Conservation (phyloP, 1,139 yeast genomes). For the Keqinozyma sinolaborantium region DNA sequence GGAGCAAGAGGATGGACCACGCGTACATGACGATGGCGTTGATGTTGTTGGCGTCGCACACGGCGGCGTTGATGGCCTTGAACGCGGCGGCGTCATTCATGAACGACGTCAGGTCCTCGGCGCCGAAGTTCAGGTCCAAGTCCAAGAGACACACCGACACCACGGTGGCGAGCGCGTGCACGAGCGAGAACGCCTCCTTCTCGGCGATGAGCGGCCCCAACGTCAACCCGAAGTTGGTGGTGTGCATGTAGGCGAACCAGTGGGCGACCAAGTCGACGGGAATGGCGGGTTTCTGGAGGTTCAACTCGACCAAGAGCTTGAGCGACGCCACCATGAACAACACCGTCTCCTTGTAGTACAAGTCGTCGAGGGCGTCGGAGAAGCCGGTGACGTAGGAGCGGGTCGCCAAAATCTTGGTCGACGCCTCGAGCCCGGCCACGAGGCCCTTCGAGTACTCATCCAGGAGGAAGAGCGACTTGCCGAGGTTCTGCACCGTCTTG, state of each 20-base stretch:
- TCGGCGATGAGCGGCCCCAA: constrained; percentile 25
- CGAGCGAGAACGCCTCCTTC: constrained; percentile 28
- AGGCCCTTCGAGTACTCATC: constrained; percentile 19
- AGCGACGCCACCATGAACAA: constrained; percentile 36
- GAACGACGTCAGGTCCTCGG: constrained; percentile 27
- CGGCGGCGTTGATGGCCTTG: constrained; percentile 32
- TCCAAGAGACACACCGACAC: constrained; percentile 53
- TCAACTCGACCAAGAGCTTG: constrained; percentile 43
- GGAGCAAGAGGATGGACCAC: constrained; percentile 67
- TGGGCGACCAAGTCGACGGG: constrained; percentile 25
- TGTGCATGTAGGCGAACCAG: constrained; percentile 59
- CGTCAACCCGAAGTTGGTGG: constrained; percentile 34
- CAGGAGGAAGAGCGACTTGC: constrained; percentile 33
- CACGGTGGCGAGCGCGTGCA: constrained; percentile 47
- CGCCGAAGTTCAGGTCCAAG: constrained; percentile 43
- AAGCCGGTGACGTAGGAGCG: constrained; percentile 11
- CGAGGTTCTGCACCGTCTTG: constrained; percentile 31
- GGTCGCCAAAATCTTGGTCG: constrained; percentile 6
- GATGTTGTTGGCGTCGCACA: constrained; percentile 21
- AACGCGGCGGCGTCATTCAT: constrained; percentile 43
- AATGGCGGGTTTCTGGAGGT: constrained; percentile 30
- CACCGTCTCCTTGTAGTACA: constrained; percentile 31
- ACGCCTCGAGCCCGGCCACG: constrained; percentile 13
- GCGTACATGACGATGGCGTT: constrained; percentile 58
- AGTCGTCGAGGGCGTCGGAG: constrained; percentile 17